Base-by-base conservation (phyloP, 179 eudicot species). In the Spergularia azorica region DNA sequence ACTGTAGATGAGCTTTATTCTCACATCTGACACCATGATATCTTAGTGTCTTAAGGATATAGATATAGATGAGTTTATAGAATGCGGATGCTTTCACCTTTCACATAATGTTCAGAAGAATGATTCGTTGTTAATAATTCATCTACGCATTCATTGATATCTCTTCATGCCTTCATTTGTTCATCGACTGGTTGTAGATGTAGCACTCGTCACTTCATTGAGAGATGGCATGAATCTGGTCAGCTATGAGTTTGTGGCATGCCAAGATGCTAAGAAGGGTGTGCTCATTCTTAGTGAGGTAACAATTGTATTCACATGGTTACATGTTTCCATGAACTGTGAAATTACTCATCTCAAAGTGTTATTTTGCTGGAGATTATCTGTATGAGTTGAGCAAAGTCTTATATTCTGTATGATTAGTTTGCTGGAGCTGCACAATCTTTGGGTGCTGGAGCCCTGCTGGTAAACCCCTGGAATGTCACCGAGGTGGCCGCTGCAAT, bases 381-480 rank as follows among this genome's bases (percentile, higher is more conserved):
- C 15, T 18, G 12, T 36, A 41, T 41, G 46, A 57, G 58, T 46
- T 60, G 64, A 67, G 52, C 68, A 14, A 18, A 51, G 26, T 41
- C 58, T 7, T 16, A 20, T 4, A 5, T 39, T 60, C 17, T 70
- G 18, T 36, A 39, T 54, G 67, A 16, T 61, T 77, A 95, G 98
- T 95, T 95, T 89, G 98, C 98, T 71, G 97, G 98, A 67, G 98
- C 98, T 63, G 98, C 98, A 77, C 98, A 95, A 80, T 92, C 98
- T 84, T 89, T 92, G 56, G 98, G 98, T 54, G 98, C 98, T 80
- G 98, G 98, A 71, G 98, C 98, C 54, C 85, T 95, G 12, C 73
- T 95, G 63, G 98, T 95, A 56, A 95, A 95, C 82, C 98, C 97
- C 55, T 92, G 98, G 97, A 95, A 92, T 79, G 80, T 95, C 66